Base-by-base conservation (phyloP, 495 filamentous ascomycete genomes). In the Daldinia loculata region DNA sequence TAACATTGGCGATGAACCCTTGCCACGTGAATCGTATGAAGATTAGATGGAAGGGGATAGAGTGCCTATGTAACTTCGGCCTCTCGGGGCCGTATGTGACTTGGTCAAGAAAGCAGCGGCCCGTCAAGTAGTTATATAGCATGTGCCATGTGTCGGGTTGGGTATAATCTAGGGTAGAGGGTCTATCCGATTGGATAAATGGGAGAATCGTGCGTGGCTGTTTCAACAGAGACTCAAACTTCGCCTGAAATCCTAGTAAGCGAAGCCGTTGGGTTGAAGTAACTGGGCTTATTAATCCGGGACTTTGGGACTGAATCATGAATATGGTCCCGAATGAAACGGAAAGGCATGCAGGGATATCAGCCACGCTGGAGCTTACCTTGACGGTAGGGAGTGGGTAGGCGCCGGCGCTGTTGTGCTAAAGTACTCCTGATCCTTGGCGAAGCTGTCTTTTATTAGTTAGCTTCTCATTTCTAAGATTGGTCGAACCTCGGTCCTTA, bases 151-250 rank as follows among this genome's bases (percentile, higher is more conserved):
- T 53, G 17, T 70, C 61, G 60, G 34, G 14, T 14, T 30, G 9
- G 6, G 27, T 26, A 17, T 48, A 61, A 32, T 50, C 56, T 30
- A 12, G 68, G 39, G 57, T 56, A 24, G n/a, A 36, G 30, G 55
- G 52, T 24, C 24, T 9, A 6, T 12, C 5, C 56, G 22, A 70
- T 66, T 66, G 61, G 68, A 51, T 32, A 52, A 38, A n/a, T 0
- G 11, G 19, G 38, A 19, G 32, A 43, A 15, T 22, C 11, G 9
- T 43, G 36, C 39, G 52, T 24, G 9, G 34, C 17, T 19, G 50
- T 61, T 67, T 67, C 57, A 50, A 56, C 7, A 56, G 51, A 50
- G 41, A 52, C 29, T 48, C 2, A 17, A 61, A n/a, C 24, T 24
- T 50, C 36, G 29, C 50, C 48, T 24, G 56, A 26, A 30, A 36